A percentile compares a stretch with the other conserved stretches of the same genome.
Conservation (phyloP, 75 land plant genomes). For the Pinus albicaulis region DNA sequence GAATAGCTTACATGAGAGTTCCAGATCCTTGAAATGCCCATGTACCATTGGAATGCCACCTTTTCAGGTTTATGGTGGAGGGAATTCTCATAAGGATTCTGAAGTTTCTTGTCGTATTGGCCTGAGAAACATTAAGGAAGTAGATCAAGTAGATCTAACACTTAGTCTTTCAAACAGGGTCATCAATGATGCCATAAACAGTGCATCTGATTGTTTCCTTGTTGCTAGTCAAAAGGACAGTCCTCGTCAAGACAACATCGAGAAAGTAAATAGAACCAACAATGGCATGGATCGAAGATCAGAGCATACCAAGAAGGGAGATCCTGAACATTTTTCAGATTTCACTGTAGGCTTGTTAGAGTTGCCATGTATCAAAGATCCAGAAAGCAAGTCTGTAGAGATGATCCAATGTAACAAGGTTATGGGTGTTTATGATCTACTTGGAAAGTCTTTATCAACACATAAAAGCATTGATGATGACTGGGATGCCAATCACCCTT, state of each 20-base stretch:
- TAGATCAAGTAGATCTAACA: slow-evolving; percentile 8
- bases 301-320: not conserved
- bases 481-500: not conserved
- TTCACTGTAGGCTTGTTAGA: not conserved
- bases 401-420: not conserved
- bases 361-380: not conserved
- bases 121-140: not conserved
- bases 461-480: not conserved
- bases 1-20: not conserved
- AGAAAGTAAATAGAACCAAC: not conserved
- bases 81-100: not conserved
- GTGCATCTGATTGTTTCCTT: not conserved
- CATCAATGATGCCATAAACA: not conserved
- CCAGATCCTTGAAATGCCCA: not conserved
- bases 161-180: not conserved
- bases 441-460: not conserved
- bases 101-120: not conserved
- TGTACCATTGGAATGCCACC: slow-evolving; percentile 1
- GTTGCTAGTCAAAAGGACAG: not conserved
- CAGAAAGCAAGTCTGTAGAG: not conserved
- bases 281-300: not conserved
- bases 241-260: not conserved
- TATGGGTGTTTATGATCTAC: not conserved
- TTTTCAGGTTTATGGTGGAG: not conserved
- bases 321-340: not conserved